A percentile compares a stretch with the other conserved stretches of the same genome.
Conservation (phyloP, 2,329 filamentous ascomycete species). For the Colletotrichum nymphaeae region DNA sequence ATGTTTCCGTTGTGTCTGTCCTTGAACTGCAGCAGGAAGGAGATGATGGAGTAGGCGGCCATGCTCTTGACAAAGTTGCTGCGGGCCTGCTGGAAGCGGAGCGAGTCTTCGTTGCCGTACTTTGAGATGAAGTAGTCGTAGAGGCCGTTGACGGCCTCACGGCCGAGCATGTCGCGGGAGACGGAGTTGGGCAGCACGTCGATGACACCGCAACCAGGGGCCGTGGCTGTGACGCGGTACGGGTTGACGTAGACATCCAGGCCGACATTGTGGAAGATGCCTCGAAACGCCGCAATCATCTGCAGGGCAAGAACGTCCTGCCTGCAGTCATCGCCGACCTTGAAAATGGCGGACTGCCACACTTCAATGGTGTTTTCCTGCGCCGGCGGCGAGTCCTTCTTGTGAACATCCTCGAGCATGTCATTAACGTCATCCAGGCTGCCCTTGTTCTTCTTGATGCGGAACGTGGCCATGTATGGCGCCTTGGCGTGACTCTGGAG, state of each 20-base stretch:
- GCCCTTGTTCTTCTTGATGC: slow-evolving; percentile 84
- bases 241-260: slow-evolving; percentile 97
- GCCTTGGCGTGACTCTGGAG: slow-evolving; percentile 98
- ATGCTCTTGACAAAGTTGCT: slow-evolving; percentile 99
- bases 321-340: slow-evolving; percentile 97
- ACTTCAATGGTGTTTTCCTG: slow-evolving; percentile 79
- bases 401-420: slow-evolving; percentile 60
- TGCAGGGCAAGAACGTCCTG: slow-evolving; percentile 97
- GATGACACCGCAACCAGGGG: slow-evolving; percentile 96
- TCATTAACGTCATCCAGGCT: slow-evolving; percentile 64
- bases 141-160: slow-evolving; percentile 96
- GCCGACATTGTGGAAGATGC: slow-evolving; percentile 95
- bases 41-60: slow-evolving; percentile 98
- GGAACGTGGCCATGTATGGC: slow-evolving; percentile 98
- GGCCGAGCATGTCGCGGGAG: slow-evolving; percentile 97
- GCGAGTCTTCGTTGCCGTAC: slow-evolving; percentile 95
- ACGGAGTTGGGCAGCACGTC: slow-evolving; percentile 98
- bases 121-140: slow-evolving; percentile 99
- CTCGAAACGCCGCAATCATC: slow-evolving; percentile 97
- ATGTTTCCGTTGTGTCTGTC: slow-evolving; percentile 99
- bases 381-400: slow-evolving; percentile 44
- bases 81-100: slow-evolving; percentile 93
- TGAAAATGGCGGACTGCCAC: slow-evolving; percentile 99
- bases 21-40: slow-evolving; percentile 97
- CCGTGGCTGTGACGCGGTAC: slow-evolving; percentile 96